Evolutionary conservation across 2,329 filamentous ascomycete genomes (phyloP), one percentile per base, ranked within the genome.

Genomic region (Coleophoma eucalyptorum): DNA sequence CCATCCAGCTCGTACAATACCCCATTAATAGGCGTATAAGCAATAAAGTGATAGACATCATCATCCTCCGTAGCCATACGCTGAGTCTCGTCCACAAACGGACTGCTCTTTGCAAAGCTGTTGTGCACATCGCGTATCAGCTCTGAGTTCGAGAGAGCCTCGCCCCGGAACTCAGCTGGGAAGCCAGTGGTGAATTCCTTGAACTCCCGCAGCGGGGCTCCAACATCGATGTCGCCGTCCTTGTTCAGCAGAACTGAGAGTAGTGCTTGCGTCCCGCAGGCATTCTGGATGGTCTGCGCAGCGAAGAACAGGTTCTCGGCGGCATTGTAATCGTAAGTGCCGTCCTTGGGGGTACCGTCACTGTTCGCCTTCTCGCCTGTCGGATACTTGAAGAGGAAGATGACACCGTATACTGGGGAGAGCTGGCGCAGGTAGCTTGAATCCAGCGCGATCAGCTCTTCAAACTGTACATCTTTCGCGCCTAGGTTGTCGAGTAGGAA

Each of bases 331-430:
- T 97, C 91, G 69, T 90, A 96, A 33, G 74, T 77, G 54, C 94
- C 94, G 68, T 97, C 92, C 57, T 84, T 80, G 0, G 92, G 91
- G 40, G 78, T 70, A 37, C 63, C 65, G 44, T 72, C 54, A 69
- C 70, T 35, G 74, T 82, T 73, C 77, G 86, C 61, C 76, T 80
- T 54, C 70, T 80, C 76, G 66, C 88, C 84, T 54, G 84, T 91
- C 46, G 83, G 89, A 72, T 89, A 99, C 74, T 97, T 97, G 84
- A 99, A 99, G 69, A 99, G 89, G 72, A 99, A 99, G 65, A 99
- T 97, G 60, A 99, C 90, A 64, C 94, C 94, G 73, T 96, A 95
- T 48, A 96, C 79, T 16, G 89, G 88, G 61, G 87, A 84, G 33
- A 91, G 80, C 57, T 84, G 74, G 41, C 81, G 78, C 12, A 95